Conservation (phyloP, 768 basidiomycete genomes). For the Serpula lacrymans region DNA sequence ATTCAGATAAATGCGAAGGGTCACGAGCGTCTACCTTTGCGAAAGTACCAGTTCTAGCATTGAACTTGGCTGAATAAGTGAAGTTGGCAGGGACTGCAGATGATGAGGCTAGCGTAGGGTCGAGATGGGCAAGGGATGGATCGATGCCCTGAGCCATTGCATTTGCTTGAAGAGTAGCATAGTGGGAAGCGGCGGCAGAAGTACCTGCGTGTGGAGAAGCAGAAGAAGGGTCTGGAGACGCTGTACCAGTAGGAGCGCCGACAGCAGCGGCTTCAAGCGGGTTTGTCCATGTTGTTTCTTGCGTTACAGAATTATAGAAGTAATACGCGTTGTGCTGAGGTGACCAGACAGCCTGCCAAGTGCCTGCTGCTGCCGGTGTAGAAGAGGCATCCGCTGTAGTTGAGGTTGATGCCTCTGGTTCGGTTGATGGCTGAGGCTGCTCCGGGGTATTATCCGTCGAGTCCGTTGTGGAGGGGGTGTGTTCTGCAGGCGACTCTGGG, state of each 20-base stretch:
- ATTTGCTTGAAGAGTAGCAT: slow-evolving; percentile 60
- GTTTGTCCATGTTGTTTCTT: slow-evolving; percentile 84
- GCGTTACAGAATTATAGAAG: slow-evolving; percentile 72
- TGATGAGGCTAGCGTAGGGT: slow-evolving; percentile 57
- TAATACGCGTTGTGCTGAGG: slow-evolving; percentile 80
- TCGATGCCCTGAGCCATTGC: slow-evolving; percentile 81
- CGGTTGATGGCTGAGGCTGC: slow-evolving; percentile 3
- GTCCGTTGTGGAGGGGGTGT: too few relatives aligned
- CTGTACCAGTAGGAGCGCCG: slow-evolving; percentile 23
- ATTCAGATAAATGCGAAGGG: slow-evolving; percentile 75
- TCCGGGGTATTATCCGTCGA: too few relatives aligned
- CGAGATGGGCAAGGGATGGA: slow-evolving; percentile 75
- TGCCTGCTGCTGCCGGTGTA: slow-evolving; percentile 22
- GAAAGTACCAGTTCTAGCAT: slow-evolving; percentile 78
- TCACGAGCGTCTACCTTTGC: slow-evolving; percentile 63
- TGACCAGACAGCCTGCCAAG: slow-evolving; percentile 83
- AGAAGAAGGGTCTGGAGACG: slow-evolving; percentile 19
- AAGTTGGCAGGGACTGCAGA: slow-evolving; percentile 36
- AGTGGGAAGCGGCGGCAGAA: slow-evolving; percentile 30
- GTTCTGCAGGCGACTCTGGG: neutral
- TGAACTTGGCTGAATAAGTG: slow-evolving; percentile 66
- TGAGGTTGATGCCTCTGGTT: slow-evolving; percentile 2
- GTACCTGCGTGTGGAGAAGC: slow-evolving; percentile 16
- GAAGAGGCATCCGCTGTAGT: slow-evolving; percentile 6
- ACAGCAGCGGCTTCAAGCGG: too few relatives aligned